Evolutionary conservation across 495 filamentous ascomycete species (phyloP), one percentile per base, ranked within the genome.

Genomic region (Choiromyces venosus): DNA sequence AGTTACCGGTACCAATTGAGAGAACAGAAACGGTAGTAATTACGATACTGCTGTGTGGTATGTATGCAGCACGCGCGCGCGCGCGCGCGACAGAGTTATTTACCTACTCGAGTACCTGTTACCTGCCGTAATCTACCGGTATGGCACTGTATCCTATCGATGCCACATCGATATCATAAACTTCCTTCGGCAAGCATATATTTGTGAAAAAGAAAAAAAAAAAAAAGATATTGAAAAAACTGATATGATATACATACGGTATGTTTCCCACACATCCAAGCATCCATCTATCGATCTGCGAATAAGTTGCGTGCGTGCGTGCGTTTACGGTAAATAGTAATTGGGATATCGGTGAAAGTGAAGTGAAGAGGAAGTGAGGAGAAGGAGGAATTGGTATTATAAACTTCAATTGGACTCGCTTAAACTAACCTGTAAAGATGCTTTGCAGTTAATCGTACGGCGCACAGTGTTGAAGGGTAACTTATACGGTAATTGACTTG

Each of bases 1-100:
- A n/a, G n/a, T n/a, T n/a, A n/a, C n/a, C n/a, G n/a, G n/a, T 61
- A 61, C 16, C 25, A 61, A 61, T 61, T 61, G n/a, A 61, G 52
- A 29, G 18, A 1, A 14, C 1, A 21, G 29, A 61, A 61, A 12
- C 25, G n/a, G n/a, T n/a, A n/a, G n/a, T n/a, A n/a, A n/a, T n/a
- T n/a, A n/a, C 52, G 25, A 61, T 25, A 6, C 2, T 5, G n/a
- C 4, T 29, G 16, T 14, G 16, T 16, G n/a, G n/a, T n/a, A n/a
- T 29, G 52, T 16, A 61, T 61, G 44, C 52, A 29, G n/a, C n/a
- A 10, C 10, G 46, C 3, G n/a, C 10, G 46, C 3, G 46, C 46
- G 10, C 46, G 19, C 52, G 14, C 52, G 29, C n/a, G 52, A 61
- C 25, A 61, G 46, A 56, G 52, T 61, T 61, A 61, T 61, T 61